These are phyloP conservation scores for Aspergillus sp. DNA, from an alignment of 2,329 filamentous ascomycete genomes.

Conservation along the genomic window DNA sequence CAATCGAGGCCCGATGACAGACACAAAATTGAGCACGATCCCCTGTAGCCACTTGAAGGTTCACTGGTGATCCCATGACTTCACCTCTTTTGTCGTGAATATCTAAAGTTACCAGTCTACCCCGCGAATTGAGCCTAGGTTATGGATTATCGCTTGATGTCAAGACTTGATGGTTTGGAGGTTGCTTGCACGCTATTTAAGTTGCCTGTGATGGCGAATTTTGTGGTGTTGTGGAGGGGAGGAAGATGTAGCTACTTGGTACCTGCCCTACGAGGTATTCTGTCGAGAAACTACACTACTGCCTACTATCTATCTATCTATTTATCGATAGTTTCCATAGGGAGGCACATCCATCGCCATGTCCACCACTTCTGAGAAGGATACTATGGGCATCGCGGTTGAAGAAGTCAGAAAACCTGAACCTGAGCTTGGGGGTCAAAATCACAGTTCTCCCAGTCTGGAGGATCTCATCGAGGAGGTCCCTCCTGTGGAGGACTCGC, in stretches of 20 bases:
- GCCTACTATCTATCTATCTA: background rate
- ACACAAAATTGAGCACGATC: background rate
- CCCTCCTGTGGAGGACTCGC: background rate
- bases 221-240: background rate
- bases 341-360: background rate
- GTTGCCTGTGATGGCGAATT: background rate
- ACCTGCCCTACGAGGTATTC: background rate
- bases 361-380: background rate
- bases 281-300: background rate
- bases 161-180: background rate
- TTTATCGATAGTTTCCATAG: too few species aligned
- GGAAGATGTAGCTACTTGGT: background rate
- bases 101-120: background rate
- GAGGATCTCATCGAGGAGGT: background rate
- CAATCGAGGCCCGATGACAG: background rate
- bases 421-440: background rate
- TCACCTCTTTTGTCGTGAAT: background rate
- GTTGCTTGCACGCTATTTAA: background rate
- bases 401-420: background rate
- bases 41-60: background rate
- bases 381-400: background rate
- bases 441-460: background rate
- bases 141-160: background rate
- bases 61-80: background rate
- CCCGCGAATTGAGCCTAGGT: background rate